Conservation (phyloP, 140 eudicot species). For the Artemisia princeps region DNA sequence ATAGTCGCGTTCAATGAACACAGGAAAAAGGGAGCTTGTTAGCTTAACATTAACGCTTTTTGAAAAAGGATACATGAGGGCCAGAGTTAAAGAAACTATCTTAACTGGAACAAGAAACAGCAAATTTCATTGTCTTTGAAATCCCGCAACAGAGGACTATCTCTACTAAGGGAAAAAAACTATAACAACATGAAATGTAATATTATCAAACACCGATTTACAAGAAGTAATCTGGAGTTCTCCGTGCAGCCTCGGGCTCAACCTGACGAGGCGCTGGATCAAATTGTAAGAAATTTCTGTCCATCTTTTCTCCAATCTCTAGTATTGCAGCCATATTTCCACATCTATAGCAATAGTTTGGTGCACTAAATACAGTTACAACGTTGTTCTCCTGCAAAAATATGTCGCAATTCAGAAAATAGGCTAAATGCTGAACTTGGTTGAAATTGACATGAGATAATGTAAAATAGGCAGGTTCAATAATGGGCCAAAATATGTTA, state of each 20-base stretch:
- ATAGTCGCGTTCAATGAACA: not conserved
- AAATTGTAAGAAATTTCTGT: slow-evolving; percentile 36
- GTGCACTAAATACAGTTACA: slow-evolving; percentile 41
- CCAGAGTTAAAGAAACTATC: slow-evolving; percentile 12
- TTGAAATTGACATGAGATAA: not conserved
- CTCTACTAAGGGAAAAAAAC: slow-evolving; percentile 13
- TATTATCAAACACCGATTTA: slow-evolving; percentile 24
- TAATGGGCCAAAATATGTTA: too few species aligned
- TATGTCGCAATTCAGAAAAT: not conserved
- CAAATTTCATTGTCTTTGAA: slow-evolving; percentile 10
- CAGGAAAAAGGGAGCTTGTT: not conserved
- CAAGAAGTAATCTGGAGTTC: slow-evolving; percentile 41
- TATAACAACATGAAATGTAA: slow-evolving; percentile 24
- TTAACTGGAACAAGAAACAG: slow-evolving; percentile 19
- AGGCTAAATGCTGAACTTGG: not conserved
- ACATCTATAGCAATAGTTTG: slow-evolving; percentile 43
- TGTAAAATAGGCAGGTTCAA: too few species aligned
- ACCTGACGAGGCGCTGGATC: slow-evolving; percentile 42
- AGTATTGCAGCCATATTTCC: slow-evolving; percentile 45
- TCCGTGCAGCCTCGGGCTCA: slow-evolving; percentile 35
- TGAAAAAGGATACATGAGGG: slow-evolving; percentile 12
- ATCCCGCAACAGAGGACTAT: slow-evolving; percentile 14
- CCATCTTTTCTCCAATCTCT: slow-evolving; percentile 42
- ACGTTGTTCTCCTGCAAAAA: slow-evolving; percentile 36
- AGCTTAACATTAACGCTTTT: not conserved